Conservation (phyloP, 139 green algal genomes). For the Tetraselmis striata region DNA sequence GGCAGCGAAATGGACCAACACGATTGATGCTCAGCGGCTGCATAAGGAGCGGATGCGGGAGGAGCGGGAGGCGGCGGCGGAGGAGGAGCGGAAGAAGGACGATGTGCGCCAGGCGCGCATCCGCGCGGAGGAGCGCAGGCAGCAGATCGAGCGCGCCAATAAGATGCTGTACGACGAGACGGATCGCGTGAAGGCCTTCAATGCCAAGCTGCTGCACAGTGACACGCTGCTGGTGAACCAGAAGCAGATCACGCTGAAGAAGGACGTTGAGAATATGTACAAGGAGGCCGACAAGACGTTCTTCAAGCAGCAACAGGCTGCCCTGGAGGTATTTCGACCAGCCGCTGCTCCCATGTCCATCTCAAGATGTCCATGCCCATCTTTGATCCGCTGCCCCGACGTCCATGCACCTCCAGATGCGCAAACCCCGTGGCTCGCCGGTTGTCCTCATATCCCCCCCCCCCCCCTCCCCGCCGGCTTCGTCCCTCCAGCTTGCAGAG, state of each 20-base stretch:
- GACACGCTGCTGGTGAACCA: slow-evolving; percentile 62
- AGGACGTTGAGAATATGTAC: slow-evolving; percentile 43
- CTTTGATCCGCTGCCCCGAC: neutral
- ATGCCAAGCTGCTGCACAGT: slow-evolving; percentile 45
- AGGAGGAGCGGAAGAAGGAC: slow-evolving; percentile 46
- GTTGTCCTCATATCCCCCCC: no score
- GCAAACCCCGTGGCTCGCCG: no score
- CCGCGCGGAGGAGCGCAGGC: slow-evolving; percentile 38
- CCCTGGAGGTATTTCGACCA: slow-evolving; percentile 32
- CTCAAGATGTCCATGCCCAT: neutral
- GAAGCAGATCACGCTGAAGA: slow-evolving; percentile 52
- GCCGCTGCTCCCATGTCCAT: no score
- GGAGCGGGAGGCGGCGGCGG: slow-evolving; percentile 46
- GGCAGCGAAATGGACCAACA: slow-evolving; percentile 61
- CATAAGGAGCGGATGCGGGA: slow-evolving; percentile 43
- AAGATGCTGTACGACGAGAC: slow-evolving; percentile 70
- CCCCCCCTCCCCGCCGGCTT: no score
- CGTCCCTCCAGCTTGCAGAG: slow-evolving; percentile 45
- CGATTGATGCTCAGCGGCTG: slow-evolving; percentile 47
- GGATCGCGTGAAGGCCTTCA: slow-evolving; percentile 49
- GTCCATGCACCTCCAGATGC: no score
- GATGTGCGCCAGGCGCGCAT: slow-evolving; percentile 47
- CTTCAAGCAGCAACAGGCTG: slow-evolving; percentile 48
- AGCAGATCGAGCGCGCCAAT: slow-evolving; percentile 64
- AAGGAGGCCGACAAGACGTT: slow-evolving; percentile 50